Conservation (phyloP, 1,284 basidiomycete species). For the Inonotus hispidus region DNA sequence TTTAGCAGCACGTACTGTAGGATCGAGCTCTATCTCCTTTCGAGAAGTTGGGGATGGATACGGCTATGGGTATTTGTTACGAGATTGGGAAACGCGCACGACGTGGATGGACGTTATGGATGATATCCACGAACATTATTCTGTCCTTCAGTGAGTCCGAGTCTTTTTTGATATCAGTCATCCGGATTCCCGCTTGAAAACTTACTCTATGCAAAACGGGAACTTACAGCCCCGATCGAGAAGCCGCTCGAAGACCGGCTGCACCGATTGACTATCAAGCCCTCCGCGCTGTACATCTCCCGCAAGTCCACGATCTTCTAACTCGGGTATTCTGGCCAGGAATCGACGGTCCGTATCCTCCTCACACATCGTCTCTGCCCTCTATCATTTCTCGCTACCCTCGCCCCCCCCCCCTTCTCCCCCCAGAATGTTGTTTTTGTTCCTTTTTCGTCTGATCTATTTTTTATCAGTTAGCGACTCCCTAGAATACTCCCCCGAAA, state of each 20-base stretch:
- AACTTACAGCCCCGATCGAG: conserved; percentile 46
- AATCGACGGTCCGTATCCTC: conserved; percentile 50
- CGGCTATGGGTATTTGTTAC: conserved; percentile 37
- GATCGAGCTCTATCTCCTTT: conserved; percentile 26
- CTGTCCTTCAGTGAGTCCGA: conserved; percentile 47
- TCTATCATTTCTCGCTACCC: neutral
- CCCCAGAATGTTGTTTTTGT: neutral
- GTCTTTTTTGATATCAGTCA: conserved; percentile 5
- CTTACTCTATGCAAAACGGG: too few relatives aligned
- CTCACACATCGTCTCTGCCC: neutral
- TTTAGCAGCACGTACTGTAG: conserved; percentile 56
- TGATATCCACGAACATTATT: conserved; percentile 60
- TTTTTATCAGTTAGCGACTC: conserved; percentile 54
- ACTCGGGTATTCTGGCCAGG: conserved; percentile 65
- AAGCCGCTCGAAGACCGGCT: conserved; percentile 33
- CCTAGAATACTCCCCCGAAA: conserved; percentile 58
- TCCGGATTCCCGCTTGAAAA: too few relatives aligned
- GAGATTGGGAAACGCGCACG: conserved; percentile 65
- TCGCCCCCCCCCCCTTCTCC: too few relatives aligned
- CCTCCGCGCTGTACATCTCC: conserved; percentile 52
- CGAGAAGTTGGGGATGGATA: conserved; percentile 1
- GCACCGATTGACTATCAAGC: conserved; percentile 61
- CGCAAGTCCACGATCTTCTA: conserved; percentile 65
- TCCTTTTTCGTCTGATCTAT: neutral
- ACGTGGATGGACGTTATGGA: conserved; percentile 72